A percentile compares a stretch with the other conserved stretches of the same genome.
Conservation (phyloP, 179 eudicot genomes). For the Silene noctiflora region DNA sequence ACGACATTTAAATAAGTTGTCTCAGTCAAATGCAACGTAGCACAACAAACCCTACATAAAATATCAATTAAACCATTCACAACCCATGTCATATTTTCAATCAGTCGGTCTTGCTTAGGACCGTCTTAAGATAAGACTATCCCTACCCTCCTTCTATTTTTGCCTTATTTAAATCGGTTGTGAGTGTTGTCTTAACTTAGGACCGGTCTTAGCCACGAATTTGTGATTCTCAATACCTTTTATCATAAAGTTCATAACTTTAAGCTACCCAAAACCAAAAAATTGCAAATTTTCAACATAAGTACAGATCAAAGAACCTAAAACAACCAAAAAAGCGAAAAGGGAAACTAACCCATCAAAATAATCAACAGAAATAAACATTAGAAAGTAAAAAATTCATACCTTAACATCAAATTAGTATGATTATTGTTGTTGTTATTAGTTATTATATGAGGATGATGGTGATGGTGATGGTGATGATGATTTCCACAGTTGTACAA, state of each 20-base stretch:
- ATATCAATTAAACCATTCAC: slow-evolving; percentile 17
- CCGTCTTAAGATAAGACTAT: too few relatives aligned
- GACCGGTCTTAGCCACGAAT: too few relatives aligned
- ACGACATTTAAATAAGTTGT: slow-evolving; percentile 12
- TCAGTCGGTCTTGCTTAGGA: too few relatives aligned
- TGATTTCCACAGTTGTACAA: slow-evolving; percentile 2
- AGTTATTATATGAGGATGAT: too few relatives aligned
- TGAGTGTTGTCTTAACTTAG: too few relatives aligned
- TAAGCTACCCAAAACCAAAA: slow-evolving; percentile 17
- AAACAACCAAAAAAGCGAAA: background rate
- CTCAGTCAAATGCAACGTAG: slow-evolving; percentile 20
- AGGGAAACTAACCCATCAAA: background rate
- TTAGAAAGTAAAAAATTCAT: background rate
- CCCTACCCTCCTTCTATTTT: too few relatives aligned
- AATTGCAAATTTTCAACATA: slow-evolving; percentile 7
- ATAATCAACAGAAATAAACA: slow-evolving; percentile 10
- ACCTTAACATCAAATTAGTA: slow-evolving; percentile 22
- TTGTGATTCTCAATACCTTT: slow-evolving; percentile 8
- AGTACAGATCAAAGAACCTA: slow-evolving; percentile 26
- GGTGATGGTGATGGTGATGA: too few relatives aligned
- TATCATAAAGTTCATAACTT: slow-evolving; percentile 20
- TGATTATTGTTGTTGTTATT: background rate
- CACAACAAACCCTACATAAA: slow-evolving; percentile 10
- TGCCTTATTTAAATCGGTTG: too few relatives aligned
- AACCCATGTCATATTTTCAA: slow-evolving; percentile 9